Conservation (phyloP, 257 asterid genomes). For the Salvia miltiorrhiza region DNA sequence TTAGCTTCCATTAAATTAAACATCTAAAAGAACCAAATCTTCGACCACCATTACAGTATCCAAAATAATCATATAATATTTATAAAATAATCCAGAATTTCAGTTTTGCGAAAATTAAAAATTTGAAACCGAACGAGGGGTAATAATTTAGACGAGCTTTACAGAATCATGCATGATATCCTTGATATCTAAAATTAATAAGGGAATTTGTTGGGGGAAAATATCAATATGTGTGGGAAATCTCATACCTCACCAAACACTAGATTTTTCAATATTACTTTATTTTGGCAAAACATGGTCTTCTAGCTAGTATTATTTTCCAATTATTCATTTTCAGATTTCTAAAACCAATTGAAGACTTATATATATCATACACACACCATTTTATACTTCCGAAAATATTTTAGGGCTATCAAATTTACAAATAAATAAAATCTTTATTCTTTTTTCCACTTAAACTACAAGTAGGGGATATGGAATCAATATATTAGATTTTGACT, state of each 20-base stretch:
- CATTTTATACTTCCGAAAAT: too few relatives aligned
- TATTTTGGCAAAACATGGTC: neutral
- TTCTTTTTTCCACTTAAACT: too few relatives aligned
- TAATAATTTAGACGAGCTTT: neutral
- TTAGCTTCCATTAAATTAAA: too few relatives aligned
- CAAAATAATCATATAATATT: neutral
- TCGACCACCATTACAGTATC: neutral
- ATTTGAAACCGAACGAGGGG: conserved; percentile 17
- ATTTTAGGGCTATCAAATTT: too few relatives aligned
- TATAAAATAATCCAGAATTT: neutral
- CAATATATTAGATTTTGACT: too few relatives aligned
- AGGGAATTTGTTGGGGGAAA: neutral
- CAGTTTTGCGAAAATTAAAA: neutral
- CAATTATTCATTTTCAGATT: neutral
- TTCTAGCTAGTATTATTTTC: neutral
- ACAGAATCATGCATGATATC: conserved; percentile 16
- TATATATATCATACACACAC: too few relatives aligned
- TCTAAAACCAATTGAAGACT: too few relatives aligned
- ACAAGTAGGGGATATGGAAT: too few relatives aligned
- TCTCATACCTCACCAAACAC: conserved; percentile 15
- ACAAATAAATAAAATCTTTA: too few relatives aligned
- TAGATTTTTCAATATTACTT: conserved; percentile 1
- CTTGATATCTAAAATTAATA: neutral
- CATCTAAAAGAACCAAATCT: neutral
- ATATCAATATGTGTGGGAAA: neutral